Conservation (phyloP, 2,329 filamentous ascomycete species). For the Fusarium beomiforme region DNA sequence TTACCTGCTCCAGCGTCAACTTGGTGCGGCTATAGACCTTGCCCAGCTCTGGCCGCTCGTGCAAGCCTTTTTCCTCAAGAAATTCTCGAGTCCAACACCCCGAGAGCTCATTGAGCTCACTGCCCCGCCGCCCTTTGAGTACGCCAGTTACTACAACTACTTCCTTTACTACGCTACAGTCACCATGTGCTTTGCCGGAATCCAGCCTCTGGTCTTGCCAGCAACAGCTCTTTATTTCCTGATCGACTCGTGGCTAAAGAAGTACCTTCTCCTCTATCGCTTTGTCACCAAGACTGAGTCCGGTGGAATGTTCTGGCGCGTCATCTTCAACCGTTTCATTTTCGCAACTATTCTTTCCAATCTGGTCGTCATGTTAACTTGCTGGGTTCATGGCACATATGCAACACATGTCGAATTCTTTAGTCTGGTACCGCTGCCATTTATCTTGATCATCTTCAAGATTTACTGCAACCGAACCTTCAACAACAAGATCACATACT, state of each 20-base stretch:
- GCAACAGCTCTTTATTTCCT: slow-evolving; percentile 90
- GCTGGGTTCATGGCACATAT: slow-evolving; percentile 72
- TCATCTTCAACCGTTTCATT: slow-evolving; percentile 91
- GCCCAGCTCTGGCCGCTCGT: slow-evolving; percentile 85
- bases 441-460: slow-evolving; percentile 87
- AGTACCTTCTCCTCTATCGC: slow-evolving; percentile 93
- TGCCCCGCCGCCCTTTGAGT: slow-evolving; percentile 92
- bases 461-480: slow-evolving; percentile 80
- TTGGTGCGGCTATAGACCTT: slow-evolving; percentile 94
- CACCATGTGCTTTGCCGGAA: slow-evolving; percentile 81
- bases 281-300: slow-evolving; percentile 98
- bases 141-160: slow-evolving; percentile 97
- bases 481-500: slow-evolving; percentile 84
- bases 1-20: slow-evolving; percentile 90
- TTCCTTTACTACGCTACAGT: slow-evolving; percentile 95
- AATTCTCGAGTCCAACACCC: slow-evolving; percentile 87
- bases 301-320: slow-evolving; percentile 90
- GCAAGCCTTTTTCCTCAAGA: slow-evolving; percentile 86
- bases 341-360: slow-evolving; percentile 84
- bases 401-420: slow-evolving; percentile 69
- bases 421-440: slow-evolving; percentile 76
- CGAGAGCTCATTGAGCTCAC: slow-evolving; percentile 92
- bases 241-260: slow-evolving; percentile 90
- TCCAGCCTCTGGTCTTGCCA: slow-evolving; percentile 88
- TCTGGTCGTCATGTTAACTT: slow-evolving; percentile 78